Evolutionary conservation across 495 filamentous ascomycete genomes (phyloP), one percentile per base, ranked within the genome.

Genomic region (Mytilinidion resinicola): DNA sequence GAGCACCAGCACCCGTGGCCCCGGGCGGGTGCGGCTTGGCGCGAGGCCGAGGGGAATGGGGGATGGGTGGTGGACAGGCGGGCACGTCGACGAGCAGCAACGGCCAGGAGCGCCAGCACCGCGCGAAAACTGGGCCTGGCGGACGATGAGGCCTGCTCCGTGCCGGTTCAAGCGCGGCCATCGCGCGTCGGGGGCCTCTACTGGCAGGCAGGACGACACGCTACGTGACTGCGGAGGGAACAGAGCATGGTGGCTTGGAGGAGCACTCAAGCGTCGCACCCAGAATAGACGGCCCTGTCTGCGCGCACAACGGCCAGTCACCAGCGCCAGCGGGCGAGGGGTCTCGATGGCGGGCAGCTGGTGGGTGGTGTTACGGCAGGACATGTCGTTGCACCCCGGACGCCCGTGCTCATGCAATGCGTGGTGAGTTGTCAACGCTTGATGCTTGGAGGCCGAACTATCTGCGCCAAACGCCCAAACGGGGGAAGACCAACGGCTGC

Each of bases 381-480:
- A 19, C 25, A 64, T 48, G 63, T 60, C 46, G 60, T 66, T 66
- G 63, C 63, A 57, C 60, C 63, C 59, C 37, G 60, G 60, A 50
- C 52, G 63, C 21, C 63, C 63, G 63, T 66, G 63, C 63, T 59
- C 59, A 89, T 85, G 88, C 85, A 30, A 88, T 74, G 88, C 86
- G 87, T 74, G 86, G 89, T 91, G 88, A 89, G 88, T 84, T 91
- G 88, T 85, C 88, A 90, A 81, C 82, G 79, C 78, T 84, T 79
- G 78, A 82, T 77, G 78, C 79, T 84, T 81, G 80, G 74, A 72
- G 74, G 75, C 75, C 72, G 72, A 74, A 70, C 74, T 70, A 75
- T 71, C 76, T 78, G 76, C 76, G 73, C 73, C 76, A 73, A 68
- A 73, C 66, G 67, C 74, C 73, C 69, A 73, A 78, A 74, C 61